phyloP scores from a whole-genome alignment of 2,329 filamentous ascomycete species.

The Cercospora zeae-maydis region DNA sequence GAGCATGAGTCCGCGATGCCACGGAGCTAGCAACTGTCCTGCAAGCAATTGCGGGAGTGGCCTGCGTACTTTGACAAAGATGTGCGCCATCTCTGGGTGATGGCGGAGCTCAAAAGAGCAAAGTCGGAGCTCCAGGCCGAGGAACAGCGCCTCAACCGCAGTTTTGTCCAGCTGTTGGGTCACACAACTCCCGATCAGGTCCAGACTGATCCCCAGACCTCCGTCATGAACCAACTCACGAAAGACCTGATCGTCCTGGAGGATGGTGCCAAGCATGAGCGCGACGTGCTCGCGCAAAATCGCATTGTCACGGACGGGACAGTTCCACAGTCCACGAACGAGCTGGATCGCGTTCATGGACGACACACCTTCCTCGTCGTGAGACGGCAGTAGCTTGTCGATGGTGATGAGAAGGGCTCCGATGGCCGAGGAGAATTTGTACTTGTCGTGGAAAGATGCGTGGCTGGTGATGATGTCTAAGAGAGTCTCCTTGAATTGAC shows the following conservation, averaged over 20 bases:
- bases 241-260: conserved; percentile 15
- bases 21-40: conserved; percentile 22
- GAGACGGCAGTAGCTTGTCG: conserved; percentile 24
- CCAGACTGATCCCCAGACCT: conserved; percentile 17
- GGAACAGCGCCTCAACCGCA: conserved; percentile 18
- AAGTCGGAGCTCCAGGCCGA: conserved; percentile 12
- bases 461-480: conserved; percentile 27
- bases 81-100: conserved; percentile 23
- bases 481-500: conserved; percentile 27
- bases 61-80: conserved; percentile 25
- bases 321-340: conserved; percentile 18
- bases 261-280: conserved; percentile 18
- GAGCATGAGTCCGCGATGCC: conserved; percentile 24
- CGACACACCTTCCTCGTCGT: background rate
- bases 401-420: conserved; percentile 34
- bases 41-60: conserved; percentile 21
- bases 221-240: conserved; percentile 18
- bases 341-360: conserved; percentile 21
- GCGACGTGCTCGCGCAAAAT: conserved; percentile 25
- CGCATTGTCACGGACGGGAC: conserved; percentile 17
- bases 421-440: conserved; percentile 26
- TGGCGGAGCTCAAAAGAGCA: conserved; percentile 23
- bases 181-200: conserved; percentile 18
- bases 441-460: conserved; percentile 19
- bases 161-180: conserved; percentile 13